Evolutionary conservation across 164 flowering plant species (phyloP).

Genomic region (Piper betle): DNA sequence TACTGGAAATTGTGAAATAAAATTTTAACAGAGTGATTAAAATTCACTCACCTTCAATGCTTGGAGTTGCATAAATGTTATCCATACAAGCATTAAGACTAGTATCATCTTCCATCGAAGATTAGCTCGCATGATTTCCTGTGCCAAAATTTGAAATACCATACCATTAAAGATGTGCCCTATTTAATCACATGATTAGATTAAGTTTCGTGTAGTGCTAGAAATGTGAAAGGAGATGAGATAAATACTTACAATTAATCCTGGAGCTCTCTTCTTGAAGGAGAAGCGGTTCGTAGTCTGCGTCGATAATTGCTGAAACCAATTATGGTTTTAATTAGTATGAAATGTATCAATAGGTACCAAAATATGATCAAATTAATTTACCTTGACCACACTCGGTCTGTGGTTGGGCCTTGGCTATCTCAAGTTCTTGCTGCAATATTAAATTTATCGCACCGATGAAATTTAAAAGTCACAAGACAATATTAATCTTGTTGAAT

Average conservation of each 20-base stretch:
- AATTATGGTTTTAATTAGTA: neutral
- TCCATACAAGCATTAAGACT: conserved; percentile 55
- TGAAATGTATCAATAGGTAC: too few species aligned
- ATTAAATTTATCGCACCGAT: neutral
- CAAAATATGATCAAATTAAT: too few species aligned
- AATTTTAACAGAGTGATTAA: too few species aligned
- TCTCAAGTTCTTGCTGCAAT: conserved; percentile 29
- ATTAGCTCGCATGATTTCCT: conserved; percentile 58
- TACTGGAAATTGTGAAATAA: too few species aligned
- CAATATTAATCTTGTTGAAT: neutral
- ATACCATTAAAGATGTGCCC: neutral
- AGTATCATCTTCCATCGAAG: conserved; percentile 43
- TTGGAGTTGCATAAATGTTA: conserved; percentile 55
- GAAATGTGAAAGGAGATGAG: neutral
- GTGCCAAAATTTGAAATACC: conserved; percentile 4
- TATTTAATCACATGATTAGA: too few species aligned
- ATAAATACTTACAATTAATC: conserved; percentile 19
- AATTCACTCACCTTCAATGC: conserved; percentile 50
- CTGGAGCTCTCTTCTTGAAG: conserved; percentile 45
- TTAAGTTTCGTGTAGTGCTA: too few species aligned
- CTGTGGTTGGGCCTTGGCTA: conserved; percentile 5
- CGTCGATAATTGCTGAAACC: conserved; percentile 45
- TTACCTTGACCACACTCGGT: conserved; percentile 1
- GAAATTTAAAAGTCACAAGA: too few species aligned
- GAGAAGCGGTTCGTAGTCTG: conserved; percentile 52